Evolutionary conservation across 202 grass and related monocot species (phyloP).

Genomic region (Panicum hallii): DNA sequence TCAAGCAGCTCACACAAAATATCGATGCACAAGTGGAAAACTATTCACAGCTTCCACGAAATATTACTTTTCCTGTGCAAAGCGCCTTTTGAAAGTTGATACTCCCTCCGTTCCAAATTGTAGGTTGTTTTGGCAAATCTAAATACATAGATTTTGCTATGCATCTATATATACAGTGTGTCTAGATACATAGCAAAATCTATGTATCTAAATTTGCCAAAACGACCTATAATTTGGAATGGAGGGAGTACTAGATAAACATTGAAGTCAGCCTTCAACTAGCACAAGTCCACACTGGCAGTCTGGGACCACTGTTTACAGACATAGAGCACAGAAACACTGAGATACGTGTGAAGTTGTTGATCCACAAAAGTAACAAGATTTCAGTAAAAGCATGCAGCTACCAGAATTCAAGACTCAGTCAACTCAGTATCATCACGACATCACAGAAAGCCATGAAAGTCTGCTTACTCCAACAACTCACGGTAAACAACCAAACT

Average conservation of each 20-base stretch:
- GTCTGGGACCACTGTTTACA: background rate
- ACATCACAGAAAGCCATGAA: background rate
- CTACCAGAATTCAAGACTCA: background rate
- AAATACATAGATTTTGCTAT: no score
- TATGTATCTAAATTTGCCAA: no score
- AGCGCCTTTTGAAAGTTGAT: background rate
- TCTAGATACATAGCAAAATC: no score
- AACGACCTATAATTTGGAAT: no score
- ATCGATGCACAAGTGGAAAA: background rate
- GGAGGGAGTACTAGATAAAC: background rate
- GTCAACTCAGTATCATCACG: background rate
- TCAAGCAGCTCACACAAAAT: background rate
- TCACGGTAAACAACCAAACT: constrained; percentile 4
- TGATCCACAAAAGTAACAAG: background rate
- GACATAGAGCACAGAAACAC: background rate
- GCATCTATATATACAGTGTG: no score
- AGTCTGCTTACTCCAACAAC: constrained; percentile 8
- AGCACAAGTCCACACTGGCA: background rate
- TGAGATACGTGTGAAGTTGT: background rate
- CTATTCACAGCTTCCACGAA: constrained; percentile 15
- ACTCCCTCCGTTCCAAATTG: no score
- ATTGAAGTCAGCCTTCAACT: background rate
- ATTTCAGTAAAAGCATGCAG: background rate
- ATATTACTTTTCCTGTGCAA: background rate
- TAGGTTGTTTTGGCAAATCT: no score